Conservation (phyloP, 805 yeast genomes). For the Metschnikowia bowlesiae region DNA sequence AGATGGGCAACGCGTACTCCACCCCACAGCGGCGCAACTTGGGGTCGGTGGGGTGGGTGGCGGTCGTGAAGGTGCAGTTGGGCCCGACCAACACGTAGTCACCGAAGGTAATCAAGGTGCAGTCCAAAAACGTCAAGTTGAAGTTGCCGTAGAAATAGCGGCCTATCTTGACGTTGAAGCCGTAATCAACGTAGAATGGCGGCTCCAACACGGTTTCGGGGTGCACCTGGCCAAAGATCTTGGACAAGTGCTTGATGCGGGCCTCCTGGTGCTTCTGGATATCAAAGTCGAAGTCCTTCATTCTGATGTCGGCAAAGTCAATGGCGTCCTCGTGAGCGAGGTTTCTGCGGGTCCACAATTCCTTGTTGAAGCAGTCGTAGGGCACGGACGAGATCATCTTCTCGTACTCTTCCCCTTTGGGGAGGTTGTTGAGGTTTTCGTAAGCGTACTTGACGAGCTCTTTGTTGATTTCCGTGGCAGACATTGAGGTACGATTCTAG, state of each 20-base stretch:
- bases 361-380: conserved; percentile 35
- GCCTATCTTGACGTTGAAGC: conserved; percentile 56
- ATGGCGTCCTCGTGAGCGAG: conserved; percentile 31
- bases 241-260: conserved; percentile 31
- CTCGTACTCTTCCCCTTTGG: conserved; percentile 44
- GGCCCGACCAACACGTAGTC: conserved; percentile 61
- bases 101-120: conserved; percentile 58
- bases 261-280: conserved; percentile 28
- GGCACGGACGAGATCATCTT: conserved; percentile 51
- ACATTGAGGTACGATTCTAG: neutral
- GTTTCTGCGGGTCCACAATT: conserved; percentile 25
- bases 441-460: conserved; percentile 34
- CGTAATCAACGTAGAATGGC: conserved; percentile 64
- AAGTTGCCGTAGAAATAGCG: conserved; percentile 57
- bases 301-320: conserved; percentile 31
- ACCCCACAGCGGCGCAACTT: conserved; percentile 35
- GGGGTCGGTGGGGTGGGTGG: conserved; percentile 60
- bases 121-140: conserved; percentile 52
- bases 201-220: conserved; percentile 45
- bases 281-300: conserved; percentile 29
- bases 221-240: conserved; percentile 48
- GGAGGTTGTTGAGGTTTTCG: conserved; percentile 29
- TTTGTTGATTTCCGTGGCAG: conserved; percentile 19
- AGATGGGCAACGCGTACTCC: conserved; percentile 56
- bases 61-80: conserved; percentile 53